These are phyloP conservation scores for Neofusicoccum cordaticola DNA, from an alignment of 2,329 filamentous ascomycete species.

Conservation along the genomic window DNA sequence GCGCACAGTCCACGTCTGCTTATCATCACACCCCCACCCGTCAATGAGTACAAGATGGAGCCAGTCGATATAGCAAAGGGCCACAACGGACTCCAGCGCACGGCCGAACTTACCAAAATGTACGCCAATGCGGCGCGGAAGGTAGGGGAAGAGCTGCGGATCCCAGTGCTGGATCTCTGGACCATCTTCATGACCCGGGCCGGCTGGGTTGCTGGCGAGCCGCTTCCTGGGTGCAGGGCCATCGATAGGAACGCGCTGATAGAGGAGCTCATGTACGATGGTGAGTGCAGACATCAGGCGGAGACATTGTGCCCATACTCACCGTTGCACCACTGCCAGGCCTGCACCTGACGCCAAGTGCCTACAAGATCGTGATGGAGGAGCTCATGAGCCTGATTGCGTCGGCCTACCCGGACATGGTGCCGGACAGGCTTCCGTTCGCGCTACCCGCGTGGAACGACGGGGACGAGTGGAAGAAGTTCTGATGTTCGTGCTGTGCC, in stretches of 20 bases:
- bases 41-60: conserved; percentile 72
- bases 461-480: conserved; percentile 31
- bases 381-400: conserved; percentile 53
- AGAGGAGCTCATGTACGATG: conserved; percentile 54
- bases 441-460: conserved; percentile 56
- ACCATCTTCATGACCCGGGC: conserved; percentile 68
- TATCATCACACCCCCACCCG: conserved; percentile 76
- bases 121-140: conserved; percentile 66
- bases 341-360: conserved; percentile 57
- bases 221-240: conserved; percentile 56
- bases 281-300: conserved; percentile 35
- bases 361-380: conserved; percentile 56
- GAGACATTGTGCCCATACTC: background rate
- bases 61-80: conserved; percentile 41
- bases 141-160: conserved; percentile 52
- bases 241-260: conserved; percentile 57
- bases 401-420: conserved; percentile 53
- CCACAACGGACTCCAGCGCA: conserved; percentile 45
- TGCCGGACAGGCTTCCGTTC: conserved; percentile 50
- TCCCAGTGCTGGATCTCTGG: conserved; percentile 78
- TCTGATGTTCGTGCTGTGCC: conserved; percentile 14
- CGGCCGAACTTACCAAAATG: conserved; percentile 58
- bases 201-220: conserved; percentile 49
- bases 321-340: conserved; percentile 33
- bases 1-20: conserved; percentile 72